Percentiles rank a stretch among this genome's conserved stretches.
Evolutionary conservation across 2,329 filamentous ascomycete species (phyloP).

Genomic region (Verticillium nonalfalfae): DNA sequence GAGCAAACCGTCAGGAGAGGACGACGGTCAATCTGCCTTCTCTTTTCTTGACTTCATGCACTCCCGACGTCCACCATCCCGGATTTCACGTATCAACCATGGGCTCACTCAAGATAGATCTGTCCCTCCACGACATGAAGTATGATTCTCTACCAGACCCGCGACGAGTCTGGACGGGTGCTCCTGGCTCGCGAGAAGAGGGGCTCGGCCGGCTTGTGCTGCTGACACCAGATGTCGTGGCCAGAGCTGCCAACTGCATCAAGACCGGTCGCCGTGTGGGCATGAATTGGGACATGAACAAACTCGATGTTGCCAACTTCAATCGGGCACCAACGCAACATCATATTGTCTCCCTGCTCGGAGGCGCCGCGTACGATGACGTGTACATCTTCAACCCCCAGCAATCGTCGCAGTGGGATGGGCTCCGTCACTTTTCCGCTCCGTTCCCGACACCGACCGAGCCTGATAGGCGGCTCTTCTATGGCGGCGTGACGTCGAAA

Average conservation of each 20-base stretch:
- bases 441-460: constrained; percentile 25
- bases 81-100: background rate
- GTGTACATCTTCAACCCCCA: constrained; percentile 44
- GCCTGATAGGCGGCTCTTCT: constrained; percentile 33
- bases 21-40: too few species aligned
- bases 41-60: too few species aligned
- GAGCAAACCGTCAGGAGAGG: too few species aligned
- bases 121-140: background rate
- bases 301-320: constrained; percentile 48
- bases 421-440: constrained; percentile 40
- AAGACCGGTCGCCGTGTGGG: constrained; percentile 42
- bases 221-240: constrained; percentile 45
- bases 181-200: constrained; percentile 39
- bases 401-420: constrained; percentile 46
- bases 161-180: constrained; percentile 38
- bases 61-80: background rate
- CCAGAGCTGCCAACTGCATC: constrained; percentile 43
- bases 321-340: constrained; percentile 43
- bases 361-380: constrained; percentile 41
- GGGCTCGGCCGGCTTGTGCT: constrained; percentile 43
- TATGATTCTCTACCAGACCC: constrained; percentile 41
- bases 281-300: constrained; percentile 48
- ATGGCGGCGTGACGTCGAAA: constrained; percentile 36
- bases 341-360: constrained; percentile 40
- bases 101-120: background rate